phyloP scores from a whole-genome alignment of 1,139 yeast genomes.

The Blastobotrys persicus region DNA sequence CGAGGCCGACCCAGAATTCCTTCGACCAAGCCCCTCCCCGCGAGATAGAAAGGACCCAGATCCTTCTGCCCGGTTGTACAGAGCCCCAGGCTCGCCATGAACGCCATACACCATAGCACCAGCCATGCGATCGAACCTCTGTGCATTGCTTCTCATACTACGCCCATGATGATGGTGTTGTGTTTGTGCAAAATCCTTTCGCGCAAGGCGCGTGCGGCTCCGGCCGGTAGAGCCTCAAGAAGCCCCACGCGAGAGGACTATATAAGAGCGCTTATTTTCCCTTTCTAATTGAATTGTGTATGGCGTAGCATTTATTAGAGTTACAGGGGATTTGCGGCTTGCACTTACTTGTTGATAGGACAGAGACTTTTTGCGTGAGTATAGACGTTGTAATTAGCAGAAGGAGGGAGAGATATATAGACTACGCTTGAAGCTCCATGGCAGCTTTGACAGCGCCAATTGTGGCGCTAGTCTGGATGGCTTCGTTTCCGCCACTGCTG shows the following conservation, averaged over 20 bases:
- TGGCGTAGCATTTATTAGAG: not conserved
- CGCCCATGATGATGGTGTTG: not conserved
- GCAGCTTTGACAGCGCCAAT: constrained; percentile 81
- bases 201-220: not conserved
- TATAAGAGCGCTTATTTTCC: too few species aligned
- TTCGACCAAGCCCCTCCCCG: constrained; percentile 1
- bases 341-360: not conserved
- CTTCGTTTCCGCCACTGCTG: constrained; percentile 88
- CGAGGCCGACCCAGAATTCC: not conserved
- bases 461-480: constrained; percentile 84
- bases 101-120: not conserved
- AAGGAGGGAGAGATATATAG: not conserved
- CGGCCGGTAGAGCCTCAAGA: too few species aligned
- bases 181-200: not conserved
- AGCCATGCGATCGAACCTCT: not conserved
- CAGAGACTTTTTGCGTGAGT: too few species aligned
- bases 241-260: too few species aligned
- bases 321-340: not conserved
- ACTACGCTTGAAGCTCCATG: constrained; percentile 34
- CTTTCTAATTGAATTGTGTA: too few species aligned
- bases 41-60: constrained; percentile 7
- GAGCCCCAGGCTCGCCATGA: not conserved
- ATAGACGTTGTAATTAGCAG: too few species aligned
- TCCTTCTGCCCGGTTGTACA: not conserved
- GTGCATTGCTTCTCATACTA: not conserved